A percentile compares a stretch with the other conserved stretches of the same genome.
These are phyloP conservation scores for Lotus japonicus DNA, from an alignment of 306 rosid genomes.

Conservation along the genomic window DNA sequence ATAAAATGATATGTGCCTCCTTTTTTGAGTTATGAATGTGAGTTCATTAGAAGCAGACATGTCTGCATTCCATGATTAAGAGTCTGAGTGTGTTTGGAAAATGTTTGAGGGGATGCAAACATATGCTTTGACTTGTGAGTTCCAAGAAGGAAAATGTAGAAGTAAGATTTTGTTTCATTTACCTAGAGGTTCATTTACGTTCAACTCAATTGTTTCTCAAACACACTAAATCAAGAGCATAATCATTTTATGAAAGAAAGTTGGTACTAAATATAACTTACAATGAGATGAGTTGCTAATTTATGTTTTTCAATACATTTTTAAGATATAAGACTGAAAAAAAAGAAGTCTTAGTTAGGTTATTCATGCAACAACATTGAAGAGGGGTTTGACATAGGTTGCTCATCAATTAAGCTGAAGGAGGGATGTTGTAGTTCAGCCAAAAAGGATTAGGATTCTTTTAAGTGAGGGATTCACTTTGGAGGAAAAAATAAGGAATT, in stretches of 20 bases:
- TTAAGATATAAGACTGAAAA: not conserved
- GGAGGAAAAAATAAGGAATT: no score
- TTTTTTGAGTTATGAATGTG: not conserved
- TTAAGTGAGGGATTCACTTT: not conserved
- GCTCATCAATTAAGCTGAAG: not conserved
- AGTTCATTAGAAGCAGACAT: not conserved
- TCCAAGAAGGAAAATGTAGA: no score
- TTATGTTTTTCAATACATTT: not conserved
- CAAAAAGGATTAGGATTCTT: not conserved
- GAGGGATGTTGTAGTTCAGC: not conserved
- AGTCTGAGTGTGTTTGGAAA: no score
- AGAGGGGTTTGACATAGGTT: slow-evolving; percentile 1
- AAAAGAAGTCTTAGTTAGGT: not conserved
- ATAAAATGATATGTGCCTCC: not conserved
- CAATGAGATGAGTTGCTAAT: not conserved
- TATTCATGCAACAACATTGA: not conserved
- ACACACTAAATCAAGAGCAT: no score
- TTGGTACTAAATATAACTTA: not conserved
- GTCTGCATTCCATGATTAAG: no score
- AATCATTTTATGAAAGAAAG: not conserved
- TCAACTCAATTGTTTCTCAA: no score
- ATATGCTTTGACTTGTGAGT: no score
- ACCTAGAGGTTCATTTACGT: no score
- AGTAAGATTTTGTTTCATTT: no score
- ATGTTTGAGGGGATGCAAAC: no score